Base-by-base conservation (phyloP, 805 yeast species). In the Nakazawaea peltata region DNA sequence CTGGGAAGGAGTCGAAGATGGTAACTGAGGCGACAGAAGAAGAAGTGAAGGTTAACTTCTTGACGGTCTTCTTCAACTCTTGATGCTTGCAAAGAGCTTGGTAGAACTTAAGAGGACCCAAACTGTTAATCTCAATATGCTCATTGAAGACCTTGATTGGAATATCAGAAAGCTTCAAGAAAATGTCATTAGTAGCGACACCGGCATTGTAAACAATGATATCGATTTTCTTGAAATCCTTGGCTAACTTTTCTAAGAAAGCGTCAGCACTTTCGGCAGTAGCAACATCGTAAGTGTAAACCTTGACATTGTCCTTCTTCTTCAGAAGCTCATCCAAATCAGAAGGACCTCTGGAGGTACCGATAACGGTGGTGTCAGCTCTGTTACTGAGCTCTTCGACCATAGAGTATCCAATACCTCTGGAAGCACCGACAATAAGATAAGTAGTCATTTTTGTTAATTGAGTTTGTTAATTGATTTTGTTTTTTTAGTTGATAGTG, bases 351-450 rank as follows among this genome's bases (percentile, higher is more conserved):
- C 28, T 8, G 12, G 14, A 8, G 7, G 28, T 25, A 1, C 53
- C 56, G 26, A 55, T 41, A 12, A 58, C 53, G 4, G 28, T 15
- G 33, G 44, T 49, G 10, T 42, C 30, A 19, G 50, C 32, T 5
- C 43, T 35, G 4, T 36, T 32, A 18, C 54, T 44, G 14, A 62
- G 41, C 24, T 45, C 45, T 28, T 53, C 50, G 3, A 48, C 54
- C 5, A 63, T 42, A 1, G 48, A 51, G 14, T 50, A 50, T 4
- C 71, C 71, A 34, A 67, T 56, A 4, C 70, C 71, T 37, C 64
- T 51, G 18, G 65, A 60, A 15, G 65, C 64, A 11, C 73, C 71
- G 2, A 67, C 56, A n/a, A 65, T 43, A 4, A 65, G 45, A 44
- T 60, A 60, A 24, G 40, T 34, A 15, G 30, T 44, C 8, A 16